A percentile compares a stretch with the other conserved stretches of the same genome.
Conservation (phyloP, 2,329 filamentous ascomycete genomes). For the Drechslerella coelobrocha region DNA sequence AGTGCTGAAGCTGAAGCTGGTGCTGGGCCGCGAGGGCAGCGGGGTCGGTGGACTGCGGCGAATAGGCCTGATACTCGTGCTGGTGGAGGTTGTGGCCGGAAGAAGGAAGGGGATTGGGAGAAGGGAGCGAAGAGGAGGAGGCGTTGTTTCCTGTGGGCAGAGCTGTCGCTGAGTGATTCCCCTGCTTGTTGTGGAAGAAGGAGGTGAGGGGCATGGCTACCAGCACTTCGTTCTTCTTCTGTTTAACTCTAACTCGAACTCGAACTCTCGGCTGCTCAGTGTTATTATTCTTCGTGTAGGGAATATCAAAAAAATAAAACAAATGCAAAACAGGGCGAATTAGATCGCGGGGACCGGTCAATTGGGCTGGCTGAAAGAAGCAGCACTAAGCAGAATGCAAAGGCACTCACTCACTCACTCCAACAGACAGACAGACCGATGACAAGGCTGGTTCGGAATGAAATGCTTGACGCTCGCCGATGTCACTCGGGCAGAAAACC, state of each 20-base stretch:
- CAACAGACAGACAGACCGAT: too few species aligned
- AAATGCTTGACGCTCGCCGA: too few species aligned
- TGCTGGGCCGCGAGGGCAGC: constrained; percentile 31
- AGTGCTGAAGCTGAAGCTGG: constrained; percentile 20
- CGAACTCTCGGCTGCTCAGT: neutral
- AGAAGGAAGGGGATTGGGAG: constrained; percentile 41
- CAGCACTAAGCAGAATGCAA: constrained; percentile 7
- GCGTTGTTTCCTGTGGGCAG: constrained; percentile 42
- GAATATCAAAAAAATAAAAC: constrained; percentile 12
- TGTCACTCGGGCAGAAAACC: too few species aligned
- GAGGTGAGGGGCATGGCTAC: constrained; percentile 42
- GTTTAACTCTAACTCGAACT: neutral
- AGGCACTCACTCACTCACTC: neutral
- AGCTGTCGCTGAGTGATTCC: constrained; percentile 44
- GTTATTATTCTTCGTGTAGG: neutral
- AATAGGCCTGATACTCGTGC: neutral
- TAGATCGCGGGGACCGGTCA: constrained; percentile 2
- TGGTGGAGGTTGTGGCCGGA: constrained; percentile 3
- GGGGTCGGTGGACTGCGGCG: neutral
- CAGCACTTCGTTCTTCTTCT: neutral
- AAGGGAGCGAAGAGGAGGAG: constrained; percentile 40
- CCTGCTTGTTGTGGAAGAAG: constrained; percentile 48
- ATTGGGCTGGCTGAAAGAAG: constrained; percentile 10
- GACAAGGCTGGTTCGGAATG: too few species aligned
- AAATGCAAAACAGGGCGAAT: neutral